A percentile compares a stretch with the other conserved stretches of the same genome.
phyloP scores from a whole-genome alignment of 108 stramenopile species.

The Conticribra weissflogii region DNA sequence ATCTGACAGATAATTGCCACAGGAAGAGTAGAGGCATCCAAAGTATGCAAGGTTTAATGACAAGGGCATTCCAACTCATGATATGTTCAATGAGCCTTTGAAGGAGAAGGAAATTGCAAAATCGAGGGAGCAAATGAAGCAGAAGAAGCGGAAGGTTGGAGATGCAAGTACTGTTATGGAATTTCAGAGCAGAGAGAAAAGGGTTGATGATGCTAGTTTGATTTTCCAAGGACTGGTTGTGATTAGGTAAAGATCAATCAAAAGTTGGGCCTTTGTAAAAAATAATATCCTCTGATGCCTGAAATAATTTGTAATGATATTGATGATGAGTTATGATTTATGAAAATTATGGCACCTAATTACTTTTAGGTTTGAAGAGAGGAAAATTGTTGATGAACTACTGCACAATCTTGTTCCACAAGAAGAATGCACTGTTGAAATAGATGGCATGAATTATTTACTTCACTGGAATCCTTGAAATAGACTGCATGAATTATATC shows the following conservation, averaged over 20 bases:
- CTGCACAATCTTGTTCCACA: too few relatives aligned
- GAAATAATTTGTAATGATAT: too few relatives aligned
- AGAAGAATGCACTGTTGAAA: too few relatives aligned
- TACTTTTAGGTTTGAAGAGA: too few relatives aligned
- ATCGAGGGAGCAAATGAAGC: slow-evolving; percentile 64
- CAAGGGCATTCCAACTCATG: slow-evolving; percentile 84
- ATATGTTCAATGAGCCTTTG: slow-evolving; percentile 62
- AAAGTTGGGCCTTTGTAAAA: background rate
- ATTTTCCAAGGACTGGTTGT: slow-evolving; percentile 84
- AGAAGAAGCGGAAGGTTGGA: slow-evolving; percentile 70
- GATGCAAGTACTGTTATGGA: slow-evolving; percentile 74
- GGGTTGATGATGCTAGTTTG: slow-evolving; percentile 79
- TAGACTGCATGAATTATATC: too few relatives aligned
- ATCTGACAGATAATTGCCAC: slow-evolving; percentile 88
- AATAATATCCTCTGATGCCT: too few relatives aligned
- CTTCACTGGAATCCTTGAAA: too few relatives aligned
- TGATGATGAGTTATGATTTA: too few relatives aligned
- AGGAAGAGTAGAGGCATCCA: slow-evolving; percentile 78
- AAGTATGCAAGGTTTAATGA: slow-evolving; percentile 80
- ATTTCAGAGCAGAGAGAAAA: slow-evolving; percentile 71
- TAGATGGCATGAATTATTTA: too few relatives aligned
- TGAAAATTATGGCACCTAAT: too few relatives aligned
- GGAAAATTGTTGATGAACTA: too few relatives aligned
- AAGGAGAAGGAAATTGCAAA: slow-evolving; percentile 50
- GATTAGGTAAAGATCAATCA: slow-evolving; percentile 43